Base-by-base conservation (phyloP, 2,329 filamentous ascomycete species). In the Boeremia lycopersici region DNA sequence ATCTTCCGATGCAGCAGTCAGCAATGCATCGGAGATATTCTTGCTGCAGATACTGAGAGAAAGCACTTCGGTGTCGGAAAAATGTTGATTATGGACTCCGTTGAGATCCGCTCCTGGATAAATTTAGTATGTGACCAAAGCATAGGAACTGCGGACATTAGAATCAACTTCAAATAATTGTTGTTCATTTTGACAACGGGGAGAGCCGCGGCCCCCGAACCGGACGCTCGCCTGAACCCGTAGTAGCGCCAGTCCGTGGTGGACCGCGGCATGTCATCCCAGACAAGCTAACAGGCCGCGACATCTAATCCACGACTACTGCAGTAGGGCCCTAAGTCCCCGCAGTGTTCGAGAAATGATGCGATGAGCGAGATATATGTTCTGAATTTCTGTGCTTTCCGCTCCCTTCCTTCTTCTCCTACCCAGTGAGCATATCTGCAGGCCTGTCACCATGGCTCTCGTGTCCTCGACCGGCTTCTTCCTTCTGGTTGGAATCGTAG, bases 391-490 rank as follows among this genome's bases (percentile, higher is more conserved):
- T 28, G 12, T 25, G 11, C 33, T 41, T 44, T 35, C 15, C 12
- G 4, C 11, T 48, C 12, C 13, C 29, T 42, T 34, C 12, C 17
- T 48, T 38, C 42, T 53, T 28, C 31, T 39, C 19, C 17, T n/a
- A 13, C 39, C 15, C 28, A 13, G 4, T 41, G 30, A 7, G 33
- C 2, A 30, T n/a, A 52, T 17, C 15, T 6, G 11, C 17, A 15
- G 11, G n/a, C 26, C 12, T 9, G 33, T 44, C 35, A 48, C 29
- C 34, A 60, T 60, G 57, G 53, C 49, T 13, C 35, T 53, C 17
- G 33, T 49, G 15, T 54, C 49, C 8, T 38, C 48, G 6, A 60
- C 6, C 61, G 67, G 45, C 76, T 75, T 60, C 8, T 19, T 60
- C 15, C 19, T 57, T 12, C 34, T 60, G 10, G 28, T 63, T 23